Conservation (phyloP, 2,329 filamentous ascomycete genomes). For the Arthroderma sp. region DNA sequence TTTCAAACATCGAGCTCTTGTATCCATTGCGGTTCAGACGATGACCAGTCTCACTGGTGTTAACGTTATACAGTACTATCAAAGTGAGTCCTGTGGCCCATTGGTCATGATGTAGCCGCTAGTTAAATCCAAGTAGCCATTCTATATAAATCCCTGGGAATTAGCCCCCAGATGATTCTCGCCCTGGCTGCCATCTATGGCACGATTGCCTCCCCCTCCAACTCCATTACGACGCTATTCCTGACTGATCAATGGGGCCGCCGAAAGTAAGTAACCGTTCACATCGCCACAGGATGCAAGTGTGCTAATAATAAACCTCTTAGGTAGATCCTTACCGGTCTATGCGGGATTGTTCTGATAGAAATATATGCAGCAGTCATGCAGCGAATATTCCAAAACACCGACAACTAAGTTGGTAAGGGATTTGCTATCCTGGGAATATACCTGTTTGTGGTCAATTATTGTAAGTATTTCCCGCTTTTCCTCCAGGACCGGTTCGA, state of each 20-base stretch:
- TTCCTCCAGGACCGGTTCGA: background rate
- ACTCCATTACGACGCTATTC: slow-evolving; percentile 41
- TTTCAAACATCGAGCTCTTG: slow-evolving; percentile 42
- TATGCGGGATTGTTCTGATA: slow-evolving; percentile 42
- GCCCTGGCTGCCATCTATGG: slow-evolving; percentile 45
- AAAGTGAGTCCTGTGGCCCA: slow-evolving; percentile 4
- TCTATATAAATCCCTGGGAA: slow-evolving; percentile 44
- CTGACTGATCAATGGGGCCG: slow-evolving; percentile 49
- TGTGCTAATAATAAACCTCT: slow-evolving; percentile 1
- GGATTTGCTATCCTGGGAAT: slow-evolving; percentile 49
- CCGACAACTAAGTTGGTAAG: slow-evolving; percentile 44
- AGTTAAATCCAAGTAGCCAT: slow-evolving; percentile 29
- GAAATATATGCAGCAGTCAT: slow-evolving; percentile 50
- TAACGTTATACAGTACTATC: slow-evolving; percentile 42
- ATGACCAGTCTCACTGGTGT: slow-evolving; percentile 47
- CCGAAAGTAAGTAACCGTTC: slow-evolving; percentile 33
- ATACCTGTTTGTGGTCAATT: slow-evolving; percentile 46
- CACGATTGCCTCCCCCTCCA: slow-evolving; percentile 41
- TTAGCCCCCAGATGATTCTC: slow-evolving; percentile 39
- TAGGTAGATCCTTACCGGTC: slow-evolving; percentile 45
- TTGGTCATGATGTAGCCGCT: too few species aligned
- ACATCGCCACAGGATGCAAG: background rate
- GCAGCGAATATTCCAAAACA: slow-evolving; percentile 46
- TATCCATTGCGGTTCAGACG: slow-evolving; percentile 45
- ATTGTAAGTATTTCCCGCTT: slow-evolving; percentile 32